phyloP scores from a whole-genome alignment of 257 asterid genomes.

The Mitragyna speciosa region DNA sequence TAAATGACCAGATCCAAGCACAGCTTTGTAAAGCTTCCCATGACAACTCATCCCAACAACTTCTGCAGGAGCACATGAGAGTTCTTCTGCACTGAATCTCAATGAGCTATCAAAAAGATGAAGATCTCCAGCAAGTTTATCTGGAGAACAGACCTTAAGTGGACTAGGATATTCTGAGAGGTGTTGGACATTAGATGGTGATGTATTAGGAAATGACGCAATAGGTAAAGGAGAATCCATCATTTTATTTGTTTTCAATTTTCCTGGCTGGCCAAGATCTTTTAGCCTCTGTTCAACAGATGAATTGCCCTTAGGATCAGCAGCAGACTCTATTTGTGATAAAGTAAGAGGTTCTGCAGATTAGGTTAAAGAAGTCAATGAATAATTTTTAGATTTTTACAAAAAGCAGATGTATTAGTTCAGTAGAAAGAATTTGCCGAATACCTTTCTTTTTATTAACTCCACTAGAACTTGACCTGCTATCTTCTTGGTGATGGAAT shows the following conservation, averaged over 20 bases:
- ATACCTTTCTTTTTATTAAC: conserved; percentile 53
- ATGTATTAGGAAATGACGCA: conserved; percentile 31
- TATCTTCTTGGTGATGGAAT: conserved; percentile 33
- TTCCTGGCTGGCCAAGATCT: conserved; percentile 32
- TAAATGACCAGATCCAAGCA: conserved; percentile 52
- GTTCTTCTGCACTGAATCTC: conserved; percentile 68
- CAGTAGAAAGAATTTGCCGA: background rate
- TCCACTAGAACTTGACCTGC: conserved; percentile 28
- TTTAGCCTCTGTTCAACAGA: conserved; percentile 26
- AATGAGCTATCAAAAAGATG: conserved; percentile 60
- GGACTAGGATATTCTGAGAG: conserved; percentile 42
- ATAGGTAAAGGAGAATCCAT: conserved; percentile 39
- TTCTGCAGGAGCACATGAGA: conserved; percentile 86
- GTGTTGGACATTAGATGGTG: conserved; percentile 36
- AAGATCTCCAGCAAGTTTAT: conserved; percentile 79
- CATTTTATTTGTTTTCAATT: conserved; percentile 37
- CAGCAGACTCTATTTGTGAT: conserved; percentile 30
- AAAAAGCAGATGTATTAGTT: background rate
- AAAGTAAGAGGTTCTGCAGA: conserved; percentile 40
- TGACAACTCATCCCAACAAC: conserved; percentile 84
- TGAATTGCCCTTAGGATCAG: conserved; percentile 28
- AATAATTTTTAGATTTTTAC: background rate
- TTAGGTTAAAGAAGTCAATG: conserved; percentile 12
- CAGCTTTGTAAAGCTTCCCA: conserved; percentile 76
- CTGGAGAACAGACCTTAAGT: conserved; percentile 71